Base-by-base conservation (phyloP, 1,284 basidiomycete genomes). In the Cutaneotrichosporon curvatum region DNA sequence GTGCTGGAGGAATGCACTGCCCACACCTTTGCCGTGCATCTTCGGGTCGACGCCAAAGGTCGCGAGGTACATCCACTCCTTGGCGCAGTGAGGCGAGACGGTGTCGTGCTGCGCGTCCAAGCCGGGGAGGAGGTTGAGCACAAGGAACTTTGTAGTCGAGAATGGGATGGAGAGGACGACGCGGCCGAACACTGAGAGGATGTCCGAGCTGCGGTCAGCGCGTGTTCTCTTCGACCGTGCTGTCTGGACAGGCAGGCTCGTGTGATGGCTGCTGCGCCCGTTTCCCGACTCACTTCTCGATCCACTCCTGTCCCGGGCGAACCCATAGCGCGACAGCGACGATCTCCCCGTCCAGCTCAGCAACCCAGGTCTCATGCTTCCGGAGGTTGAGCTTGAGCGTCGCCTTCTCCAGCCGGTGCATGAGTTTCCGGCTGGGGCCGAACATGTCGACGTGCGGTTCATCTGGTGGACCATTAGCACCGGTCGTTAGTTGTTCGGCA, bases 81-180 rank as follows among this genome's bases (percentile, higher is more conserved):
- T n/a, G 4, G 32, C 28, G 20, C 40, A 22, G 32, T 28, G 57
- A 0, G 60, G 52, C 6, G 61, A 79, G 16, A 32, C 40, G 11
- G n/a, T 78, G 42, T 76, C 81, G 62, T 76, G 51, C 58, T 72
- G 32, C 63, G 70, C 16, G 2, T 23, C 34, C 40, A 42, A 28
- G 16, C 62, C 65, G 44, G 66, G 64, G 19, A 78, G 82, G 47
- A 81, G 75, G 58, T 84, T 71, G 25, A 81, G 78, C 59, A 85
- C 80, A 34, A 83, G 78, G 51, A 85, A 42, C 15, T 34, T 7
- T 28, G 25, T 28, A 11, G n/a, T 18, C 19, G 7, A 34, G 12
- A n/a, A 22, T 4, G 19, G 31, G 20, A 9, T 31, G 34, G 19
- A 37, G 14, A 18, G 37, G 19, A 37, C 18, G 14, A 44, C 30